Base-by-base conservation (phyloP, 805 yeast species). In the Trichomonascus vanleenenianus region DNA sequence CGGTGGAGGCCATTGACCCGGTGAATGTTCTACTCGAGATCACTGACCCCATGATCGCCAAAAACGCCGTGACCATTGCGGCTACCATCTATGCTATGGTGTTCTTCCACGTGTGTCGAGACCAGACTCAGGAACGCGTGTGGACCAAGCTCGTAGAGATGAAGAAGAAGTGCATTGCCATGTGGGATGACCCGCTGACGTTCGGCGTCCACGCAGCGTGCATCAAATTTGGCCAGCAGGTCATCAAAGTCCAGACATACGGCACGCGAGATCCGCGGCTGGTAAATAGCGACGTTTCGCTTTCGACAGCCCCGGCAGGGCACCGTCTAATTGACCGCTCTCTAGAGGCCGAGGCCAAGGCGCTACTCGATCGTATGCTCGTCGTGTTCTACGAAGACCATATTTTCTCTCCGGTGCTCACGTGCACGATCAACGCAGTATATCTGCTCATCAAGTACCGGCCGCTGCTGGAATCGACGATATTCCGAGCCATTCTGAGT, bases 281-380 rank as follows among this genome's bases (percentile, higher is more conserved):
- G 14, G 50, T 47, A 2, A 57, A 51, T 27, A 42, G 50, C 19
- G 73, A 70, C 34, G 70, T 74, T 30, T 78, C 83, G 8, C 63
- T 81, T 40, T 59, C 75, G 2, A 61, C 70, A 45, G 78, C 79
- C 2, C 70, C 71, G 16, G 61, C 73, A 0, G 72, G 69, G 45
- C 96, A 91, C 57, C 78, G 87, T 1, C 74, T 85, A 35, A 70
- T 88, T 38, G 75, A 76, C 44, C 53, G 63, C 8, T 61, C 67
- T 18, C 63, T 88, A 50, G 87, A 83, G 52, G 76, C 82, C 5
- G 95, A 89, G 59, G 83, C 89, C 0, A 74, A 73, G 45, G 79
- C 73, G 2, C 66, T 84, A 45, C 65, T 93, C 31, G 96, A 87
- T 53, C 61, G 78, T 31, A 60, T 91, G 27, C 65, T 87, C 40